Base-by-base conservation (phyloP, 116 monocot genomes). In the Posidonia oceanica region DNA sequence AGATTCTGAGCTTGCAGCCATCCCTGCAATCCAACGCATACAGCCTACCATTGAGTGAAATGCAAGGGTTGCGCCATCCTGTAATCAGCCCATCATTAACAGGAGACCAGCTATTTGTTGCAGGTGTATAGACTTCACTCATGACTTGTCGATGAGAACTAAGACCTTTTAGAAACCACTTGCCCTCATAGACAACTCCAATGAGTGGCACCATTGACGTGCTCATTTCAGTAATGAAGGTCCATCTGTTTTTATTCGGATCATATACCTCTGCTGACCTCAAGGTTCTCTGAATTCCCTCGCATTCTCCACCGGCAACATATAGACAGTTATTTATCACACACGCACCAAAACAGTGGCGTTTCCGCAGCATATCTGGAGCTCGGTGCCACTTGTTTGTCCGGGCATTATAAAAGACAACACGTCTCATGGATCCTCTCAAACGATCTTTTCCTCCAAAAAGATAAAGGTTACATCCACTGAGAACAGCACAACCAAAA, bases 221-320 rank as follows among this genome's bases (percentile, higher is more conserved):
- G 54, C 57, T 66, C 78, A 78, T 82, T 48, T 82, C 82, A 67
- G 78, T 66, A 56, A 75, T 54, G 55, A 70, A 69, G 39, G 66
- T 68, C 82, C 82, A 78, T 62, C 71, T 65, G 62, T 75, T 75
- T 64, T 68, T 75, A 48, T 71, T 67, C 5, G 80, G 80, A 71
- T 80, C 82, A 57, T 74, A 82, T 14, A 78, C 78, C 75, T 82
- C 82, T 2, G 67, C 75, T 23, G 82, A 75, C 3, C 75, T 69
- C 60, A 75, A 62, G 37, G 67, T 75, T 57, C 78, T 77, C 54
- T 75, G 82, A 36, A 82, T 65, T 54, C 82, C 78, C 36, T 82
- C 82, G 71, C 78, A 82, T 62, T 82, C 78, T n/a, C 82, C 81
- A 14, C 82, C 82, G 18, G 82, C 82, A 62, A 82, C 78, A 68